These are phyloP conservation scores for Cryptococcus deneoformans DNA, from an alignment of 1,284 basidiomycete species.

Conservation along the genomic window DNA sequence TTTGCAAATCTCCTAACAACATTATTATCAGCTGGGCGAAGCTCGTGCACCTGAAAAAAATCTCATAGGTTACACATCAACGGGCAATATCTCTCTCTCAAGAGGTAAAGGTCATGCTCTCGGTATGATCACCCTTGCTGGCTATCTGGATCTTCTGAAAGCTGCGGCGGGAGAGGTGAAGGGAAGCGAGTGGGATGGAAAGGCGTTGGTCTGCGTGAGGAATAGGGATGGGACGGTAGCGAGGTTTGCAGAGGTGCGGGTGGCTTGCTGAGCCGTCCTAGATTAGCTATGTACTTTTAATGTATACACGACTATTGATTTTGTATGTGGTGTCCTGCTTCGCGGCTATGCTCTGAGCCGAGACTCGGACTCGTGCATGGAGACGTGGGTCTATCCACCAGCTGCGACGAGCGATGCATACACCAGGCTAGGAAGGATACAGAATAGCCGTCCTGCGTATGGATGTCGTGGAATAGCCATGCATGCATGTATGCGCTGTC, in stretches of 20 bases:
- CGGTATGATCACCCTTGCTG: constrained; percentile 62
- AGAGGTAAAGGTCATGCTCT: constrained; percentile 71
- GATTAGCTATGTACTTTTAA: too few species aligned
- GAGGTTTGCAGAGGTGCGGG: constrained; percentile 45
- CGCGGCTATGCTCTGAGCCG: too few species aligned
- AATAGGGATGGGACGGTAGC: constrained; percentile 52
- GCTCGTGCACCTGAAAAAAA: constrained; percentile 48
- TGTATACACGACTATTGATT: too few species aligned
- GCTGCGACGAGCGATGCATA: too few species aligned
- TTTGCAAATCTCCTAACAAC: not conserved
- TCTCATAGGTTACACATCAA: constrained; percentile 74
- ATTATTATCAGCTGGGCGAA: constrained; percentile 53
- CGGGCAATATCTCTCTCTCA: constrained; percentile 73
- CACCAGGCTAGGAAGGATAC: too few species aligned
- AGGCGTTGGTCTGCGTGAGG: constrained; percentile 50
- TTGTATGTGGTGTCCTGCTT: too few species aligned
- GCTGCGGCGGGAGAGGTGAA: constrained; percentile 39
- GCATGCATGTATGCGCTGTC: too few species aligned
- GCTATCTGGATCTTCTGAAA: constrained; percentile 53
- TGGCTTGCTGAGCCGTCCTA: not conserved
- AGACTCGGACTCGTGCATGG: too few species aligned
- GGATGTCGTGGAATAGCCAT: too few species aligned
- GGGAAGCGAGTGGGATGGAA: constrained; percentile 9
- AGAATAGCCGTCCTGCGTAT: too few species aligned
- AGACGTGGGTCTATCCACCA: too few species aligned